phyloP scores from a whole-genome alignment of 768 basidiomycete species.

The Phanerochaete carnosa region DNA sequence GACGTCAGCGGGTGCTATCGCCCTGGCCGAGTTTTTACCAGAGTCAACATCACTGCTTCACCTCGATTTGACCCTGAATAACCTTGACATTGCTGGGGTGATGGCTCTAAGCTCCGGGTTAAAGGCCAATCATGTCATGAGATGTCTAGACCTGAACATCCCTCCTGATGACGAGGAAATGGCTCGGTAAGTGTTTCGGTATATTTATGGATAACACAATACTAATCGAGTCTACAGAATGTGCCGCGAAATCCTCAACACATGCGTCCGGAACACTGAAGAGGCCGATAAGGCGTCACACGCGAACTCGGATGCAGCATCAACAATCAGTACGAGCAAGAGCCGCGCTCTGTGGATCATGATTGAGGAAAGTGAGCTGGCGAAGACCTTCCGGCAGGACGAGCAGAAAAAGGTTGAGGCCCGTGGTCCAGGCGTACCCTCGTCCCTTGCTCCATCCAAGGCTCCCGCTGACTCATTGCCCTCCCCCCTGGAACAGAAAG shows the following conservation, averaged over 20 bases:
- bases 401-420: conserved; percentile 53
- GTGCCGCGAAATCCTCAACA: conserved; percentile 85
- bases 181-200: conserved; percentile 46
- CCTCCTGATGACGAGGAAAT: conserved; percentile 82
- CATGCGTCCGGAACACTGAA: conserved; percentile 93
- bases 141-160: conserved; percentile 92
- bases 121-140: conserved; percentile 79
- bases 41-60: conserved; percentile 86
- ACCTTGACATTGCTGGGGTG: conserved; percentile 84
- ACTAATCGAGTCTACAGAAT: conserved; percentile 39
- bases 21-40: conserved; percentile 93
- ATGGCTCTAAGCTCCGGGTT: conserved; percentile 89
- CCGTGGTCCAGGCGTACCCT: conserved; percentile 16
- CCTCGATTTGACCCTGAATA: conserved; percentile 84
- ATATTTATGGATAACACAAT: background rate
- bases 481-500: conserved; percentile 25
- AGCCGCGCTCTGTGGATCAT: conserved; percentile 77
- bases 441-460: conserved; percentile 11
- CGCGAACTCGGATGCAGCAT: conserved; percentile 19
- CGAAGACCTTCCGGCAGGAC: conserved; percentile 58
- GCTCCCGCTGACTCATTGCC: conserved; percentile 19
- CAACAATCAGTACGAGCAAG: conserved; percentile 45
- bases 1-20: conserved; percentile 83
- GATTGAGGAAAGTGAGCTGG: conserved; percentile 84
- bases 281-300: conserved; percentile 53